A percentile compares a stretch with the other conserved stretches of the same genome.
Conservation (phyloP, 2,329 filamentous ascomycete species). For the Macroventuria anomochaeta region DNA sequence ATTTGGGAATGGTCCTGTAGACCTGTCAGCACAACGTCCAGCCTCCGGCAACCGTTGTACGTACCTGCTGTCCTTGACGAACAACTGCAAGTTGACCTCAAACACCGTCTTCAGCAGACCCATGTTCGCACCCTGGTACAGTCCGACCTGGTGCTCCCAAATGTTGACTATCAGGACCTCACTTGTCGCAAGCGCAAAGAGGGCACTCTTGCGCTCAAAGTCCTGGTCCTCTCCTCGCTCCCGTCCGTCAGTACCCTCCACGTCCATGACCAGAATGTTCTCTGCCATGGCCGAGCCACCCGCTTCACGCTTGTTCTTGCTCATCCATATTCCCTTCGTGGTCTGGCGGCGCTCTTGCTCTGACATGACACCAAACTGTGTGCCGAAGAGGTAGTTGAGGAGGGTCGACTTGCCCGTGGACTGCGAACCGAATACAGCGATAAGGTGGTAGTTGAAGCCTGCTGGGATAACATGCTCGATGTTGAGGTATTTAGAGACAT, state of each 20-base stretch:
- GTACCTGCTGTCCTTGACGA: slow-evolving; percentile 92
- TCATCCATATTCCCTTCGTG: slow-evolving; percentile 99
- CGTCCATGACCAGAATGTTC: slow-evolving; percentile 99
- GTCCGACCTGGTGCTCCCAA: slow-evolving; percentile 97
- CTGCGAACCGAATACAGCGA: slow-evolving; percentile 98
- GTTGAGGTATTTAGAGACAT: slow-evolving; percentile 81
- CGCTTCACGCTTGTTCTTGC: slow-evolving; percentile 80
- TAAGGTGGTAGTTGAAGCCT: slow-evolving; percentile 99
- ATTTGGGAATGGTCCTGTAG: slow-evolving; percentile 79
- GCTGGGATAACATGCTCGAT: slow-evolving; percentile 80
- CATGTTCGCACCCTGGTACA: slow-evolving; percentile 99
- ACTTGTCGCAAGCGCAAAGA: slow-evolving; percentile 96
- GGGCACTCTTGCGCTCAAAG: slow-evolving; percentile 96
- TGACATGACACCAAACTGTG: slow-evolving; percentile 96
- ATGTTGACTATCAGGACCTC: slow-evolving; percentile 99
- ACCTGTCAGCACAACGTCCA: slow-evolving; percentile 27
- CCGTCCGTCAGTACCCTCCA: slow-evolving; percentile 95
- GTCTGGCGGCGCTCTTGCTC: slow-evolving; percentile 94
- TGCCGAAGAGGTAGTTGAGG: slow-evolving; percentile 94
- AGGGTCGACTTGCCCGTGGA: slow-evolving; percentile 98
- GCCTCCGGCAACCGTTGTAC: slow-evolving; percentile 38
- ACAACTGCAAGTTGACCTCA: slow-evolving; percentile 96
- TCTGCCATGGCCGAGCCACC: slow-evolving; percentile 76
- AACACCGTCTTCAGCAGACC: slow-evolving; percentile 98
- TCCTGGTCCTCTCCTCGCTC: slow-evolving; percentile 98